Conservation (phyloP, 2,329 filamentous ascomycete species). For the Cryphonectria radicalis region DNA sequence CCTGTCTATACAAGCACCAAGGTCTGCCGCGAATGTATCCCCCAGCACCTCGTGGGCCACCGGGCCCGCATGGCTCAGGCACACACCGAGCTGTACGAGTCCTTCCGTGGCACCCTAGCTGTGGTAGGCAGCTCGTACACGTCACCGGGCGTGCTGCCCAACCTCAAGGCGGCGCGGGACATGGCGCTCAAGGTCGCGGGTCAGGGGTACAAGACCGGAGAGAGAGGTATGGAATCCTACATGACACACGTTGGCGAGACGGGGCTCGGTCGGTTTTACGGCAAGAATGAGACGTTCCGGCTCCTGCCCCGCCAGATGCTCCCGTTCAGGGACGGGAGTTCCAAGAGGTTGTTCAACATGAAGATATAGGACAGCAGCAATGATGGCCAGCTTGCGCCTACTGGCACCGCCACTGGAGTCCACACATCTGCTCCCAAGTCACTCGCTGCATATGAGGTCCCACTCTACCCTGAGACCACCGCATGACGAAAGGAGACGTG, state of each 20-base stretch:
- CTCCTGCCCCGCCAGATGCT: slow-evolving; percentile 7
- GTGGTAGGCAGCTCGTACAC: slow-evolving; percentile 64
- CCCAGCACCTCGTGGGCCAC: slow-evolving; percentile 87
- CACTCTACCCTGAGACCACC: neutral
- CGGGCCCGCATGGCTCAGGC: slow-evolving; percentile 61
- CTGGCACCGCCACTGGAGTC: neutral
- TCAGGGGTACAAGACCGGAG: slow-evolving; percentile 18
- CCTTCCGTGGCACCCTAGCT: slow-evolving; percentile 66
- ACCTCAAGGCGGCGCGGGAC: slow-evolving; percentile 55
- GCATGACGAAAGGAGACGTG: neutral
- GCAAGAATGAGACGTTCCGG: slow-evolving; percentile 24
- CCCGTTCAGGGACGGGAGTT: slow-evolving; percentile 20
- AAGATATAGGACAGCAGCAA: slow-evolving; percentile 3
- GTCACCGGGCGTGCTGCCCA: slow-evolving; percentile 54
- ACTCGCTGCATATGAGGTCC: neutral
- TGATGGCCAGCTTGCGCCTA: neutral
- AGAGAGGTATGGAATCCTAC: slow-evolving; percentile 4
- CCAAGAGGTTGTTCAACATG: neutral
- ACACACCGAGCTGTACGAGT: slow-evolving; percentile 55
- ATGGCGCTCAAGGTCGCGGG: slow-evolving; percentile 45
- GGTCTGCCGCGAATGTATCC: slow-evolving; percentile 74
- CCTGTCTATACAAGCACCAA: slow-evolving; percentile 60
- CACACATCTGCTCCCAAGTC: neutral
- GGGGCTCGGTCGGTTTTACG: slow-evolving; percentile 40
- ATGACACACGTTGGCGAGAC: slow-evolving; percentile 37